Base-by-base conservation (phyloP, 495 filamentous ascomycete species). In the Lasiosphaeriaceae sp. region DNA sequence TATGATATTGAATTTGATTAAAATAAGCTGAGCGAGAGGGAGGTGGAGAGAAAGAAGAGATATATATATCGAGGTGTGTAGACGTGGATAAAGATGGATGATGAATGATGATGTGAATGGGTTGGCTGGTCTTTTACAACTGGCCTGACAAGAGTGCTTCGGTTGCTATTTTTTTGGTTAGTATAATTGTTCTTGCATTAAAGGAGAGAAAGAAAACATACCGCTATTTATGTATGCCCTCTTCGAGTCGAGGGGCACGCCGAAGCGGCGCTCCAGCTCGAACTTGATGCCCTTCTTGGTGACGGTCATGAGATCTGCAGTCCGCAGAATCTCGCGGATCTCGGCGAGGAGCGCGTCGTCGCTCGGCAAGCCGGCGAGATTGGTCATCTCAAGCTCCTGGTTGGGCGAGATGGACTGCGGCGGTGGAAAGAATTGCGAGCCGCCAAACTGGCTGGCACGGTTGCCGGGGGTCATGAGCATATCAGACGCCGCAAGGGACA, bases 231-330 rank as follows among this genome's bases (percentile, higher is more conserved):
- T 96, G 74, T 96, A 97, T 35, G 88, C 82, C 72, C 90, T 83
- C 78, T 84, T 89, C 51, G 82, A 71, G 68, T 97, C 92, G 52
- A 97, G 74, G 46, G 79, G 78, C 34, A 95, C 83, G 26, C 86
- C 88, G 69, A 96, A 99, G 60, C 92, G 81, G 64, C 81, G 80
- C 77, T 99, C 95, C 55, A 99, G 74, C 73, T 99, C 95, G 56
- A 81, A 72, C 80, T 96, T 97, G 74, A 99, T 88, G 56, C 88
- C 90, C 84, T 97, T 99, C 86, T 99, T 99, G 59, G 95, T 97
- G 26, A 97, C 89, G 11, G 78, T 90, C 94, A 99, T 99, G 64
- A 99, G 76, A 76, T 99, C 95, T 2, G 90, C 90, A 2, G 88
- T 92, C 58, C 85, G 79, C 48, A 99, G 75, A 53, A 99, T 95